Evolutionary conservation across 805 yeast species (phyloP).

Genomic region (Vanderwaltozyma verrucispora): DNA sequence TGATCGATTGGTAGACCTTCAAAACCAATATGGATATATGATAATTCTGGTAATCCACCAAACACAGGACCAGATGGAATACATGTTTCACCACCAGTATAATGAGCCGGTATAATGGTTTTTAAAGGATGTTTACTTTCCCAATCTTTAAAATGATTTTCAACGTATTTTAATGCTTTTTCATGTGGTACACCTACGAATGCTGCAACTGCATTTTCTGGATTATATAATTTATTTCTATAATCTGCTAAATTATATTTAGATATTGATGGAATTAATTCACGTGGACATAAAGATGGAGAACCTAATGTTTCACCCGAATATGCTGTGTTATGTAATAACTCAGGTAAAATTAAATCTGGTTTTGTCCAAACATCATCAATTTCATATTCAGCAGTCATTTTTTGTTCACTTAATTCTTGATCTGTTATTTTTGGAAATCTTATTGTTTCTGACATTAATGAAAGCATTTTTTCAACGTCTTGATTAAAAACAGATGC

Average conservation of each 20-base stretch:
- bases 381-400: slow-evolving; percentile 71
- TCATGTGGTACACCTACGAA: slow-evolving; percentile 77
- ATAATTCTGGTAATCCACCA: slow-evolving; percentile 68
- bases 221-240: slow-evolving; percentile 57
- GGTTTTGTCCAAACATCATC: slow-evolving; percentile 75
- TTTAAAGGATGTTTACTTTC: slow-evolving; percentile 17
- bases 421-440: slow-evolving; percentile 55
- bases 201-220: slow-evolving; percentile 75
- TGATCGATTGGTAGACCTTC: slow-evolving; percentile 77
- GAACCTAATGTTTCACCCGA: slow-evolving; percentile 64
- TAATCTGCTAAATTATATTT: slow-evolving; percentile 47
- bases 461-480: slow-evolving; percentile 64
- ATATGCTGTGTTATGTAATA: slow-evolving; percentile 80
- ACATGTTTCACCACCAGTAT: slow-evolving; percentile 50
- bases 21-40: slow-evolving; percentile 77
- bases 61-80: slow-evolving; percentile 43
- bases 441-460: slow-evolving; percentile 69
- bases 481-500: slow-evolving; percentile 88
- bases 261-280: slow-evolving; percentile 46
- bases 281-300: slow-evolving; percentile 75
- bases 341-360: slow-evolving; percentile 78
- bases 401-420: slow-evolving; percentile 65
- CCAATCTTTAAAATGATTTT: slow-evolving; percentile 57
- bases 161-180: slow-evolving; percentile 53
- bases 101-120: slow-evolving; percentile 33